A percentile compares a stretch with the other conserved stretches of the same genome.
Conservation (phyloP, 805 yeast species). For the Pichia scutulata region DNA sequence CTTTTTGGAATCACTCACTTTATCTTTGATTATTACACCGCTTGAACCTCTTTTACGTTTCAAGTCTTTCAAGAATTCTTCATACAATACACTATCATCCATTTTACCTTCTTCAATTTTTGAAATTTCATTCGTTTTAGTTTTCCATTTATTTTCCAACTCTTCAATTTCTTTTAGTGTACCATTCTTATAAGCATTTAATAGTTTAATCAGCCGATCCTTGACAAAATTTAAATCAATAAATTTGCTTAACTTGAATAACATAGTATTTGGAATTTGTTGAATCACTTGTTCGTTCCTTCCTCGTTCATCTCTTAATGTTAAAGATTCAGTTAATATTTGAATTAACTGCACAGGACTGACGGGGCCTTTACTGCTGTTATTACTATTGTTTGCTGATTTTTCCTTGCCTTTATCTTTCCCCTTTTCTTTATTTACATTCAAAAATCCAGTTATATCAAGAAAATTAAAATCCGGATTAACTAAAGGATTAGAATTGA, state of each 20-base stretch:
- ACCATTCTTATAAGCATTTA: slow-evolving; percentile 26
- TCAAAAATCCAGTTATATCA: slow-evolving; percentile 24
- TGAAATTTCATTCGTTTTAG: slow-evolving; percentile 31
- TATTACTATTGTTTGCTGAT: neutral
- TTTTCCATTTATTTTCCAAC: slow-evolving; percentile 32
- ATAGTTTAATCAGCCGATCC: slow-evolving; percentile 28
- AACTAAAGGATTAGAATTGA: slow-evolving; percentile 30
- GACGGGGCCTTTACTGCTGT: slow-evolving; percentile 10
- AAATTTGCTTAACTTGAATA: slow-evolving; percentile 26
- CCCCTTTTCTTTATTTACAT: slow-evolving; percentile 9
- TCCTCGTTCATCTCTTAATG: slow-evolving; percentile 23
- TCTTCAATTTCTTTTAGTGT: slow-evolving; percentile 30
- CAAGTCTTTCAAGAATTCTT: slow-evolving; percentile 20
- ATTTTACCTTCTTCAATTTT: slow-evolving; percentile 35
- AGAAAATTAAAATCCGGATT: slow-evolving; percentile 29
- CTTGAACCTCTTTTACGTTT: slow-evolving; percentile 12
- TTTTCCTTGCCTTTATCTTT: neutral
- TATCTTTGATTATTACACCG: neutral
- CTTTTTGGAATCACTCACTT: neutral
- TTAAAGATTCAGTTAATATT: slow-evolving; percentile 29
- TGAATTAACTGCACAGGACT: slow-evolving; percentile 31
- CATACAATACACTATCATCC: slow-evolving; percentile 27
- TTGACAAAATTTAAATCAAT: slow-evolving; percentile 27
- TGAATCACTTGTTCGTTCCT: slow-evolving; percentile 25
- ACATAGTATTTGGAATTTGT: slow-evolving; percentile 28